Evolutionary conservation across 352 stramenopile species (phyloP), one percentile per base, ranked within the genome.

Genomic region (Phytopythium vexans): DNA sequence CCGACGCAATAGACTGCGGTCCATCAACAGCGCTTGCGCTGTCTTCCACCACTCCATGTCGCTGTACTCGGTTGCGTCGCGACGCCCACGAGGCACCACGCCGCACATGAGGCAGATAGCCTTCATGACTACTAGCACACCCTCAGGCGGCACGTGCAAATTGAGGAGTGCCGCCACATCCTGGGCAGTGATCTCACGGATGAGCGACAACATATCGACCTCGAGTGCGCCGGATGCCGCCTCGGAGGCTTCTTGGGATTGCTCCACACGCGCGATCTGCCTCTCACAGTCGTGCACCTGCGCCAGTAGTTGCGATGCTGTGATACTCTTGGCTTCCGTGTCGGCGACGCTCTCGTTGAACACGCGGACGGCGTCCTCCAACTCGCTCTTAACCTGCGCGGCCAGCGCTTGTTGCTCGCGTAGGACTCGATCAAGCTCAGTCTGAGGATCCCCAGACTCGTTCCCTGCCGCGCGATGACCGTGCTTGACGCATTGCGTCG

Each of bases 1-100:
- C 6, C 74, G 69, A 37, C 79, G 74, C 14, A 93, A 44, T 8
- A 93, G 51, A 39, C 66, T 77, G 21, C 83, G 74, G 55, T 93
- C 81, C 81, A 93, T 93, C 12, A 93, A 64, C 54, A 93, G 44
- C 8, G 83, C 81, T 49, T 93, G 83, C 10, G 74, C 73, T 0
- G 80, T 82, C 47, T 89, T 88, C 82, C 80, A 91, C 82, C 82
- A 93, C 44, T 93, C 82, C 12, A 78, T 51, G 51, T 82, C 78
- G 2, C 74, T 87, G 57, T 91, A 93, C 53, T 91, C 77, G 10
- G 68, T 72, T 4, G 77, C 75, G 21, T 82, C 76, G 3, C 66
- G 62, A 0, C 76, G 67, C 1, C 77, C 77, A 10, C 77, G 75
- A 34, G 77, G 81, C 16, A 87, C 38, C 0, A 77, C 73, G 0